phyloP scores from a whole-genome alignment of 2,329 filamentous ascomycete genomes.

The Cladobotryum mycophilum region DNA sequence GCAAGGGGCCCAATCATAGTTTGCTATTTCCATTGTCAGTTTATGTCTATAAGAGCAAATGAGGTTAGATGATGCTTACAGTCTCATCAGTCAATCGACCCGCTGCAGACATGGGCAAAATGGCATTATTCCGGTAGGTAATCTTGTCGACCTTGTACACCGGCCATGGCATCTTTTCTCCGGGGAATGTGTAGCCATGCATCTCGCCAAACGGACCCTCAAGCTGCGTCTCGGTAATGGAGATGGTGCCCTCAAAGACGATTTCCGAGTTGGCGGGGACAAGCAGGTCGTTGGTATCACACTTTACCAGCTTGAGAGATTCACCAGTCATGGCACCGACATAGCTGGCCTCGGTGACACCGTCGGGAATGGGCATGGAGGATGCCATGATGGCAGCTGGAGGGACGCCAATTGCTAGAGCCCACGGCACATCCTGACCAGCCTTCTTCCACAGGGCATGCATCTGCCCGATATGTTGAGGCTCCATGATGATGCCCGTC shows the following conservation, averaged over 20 bases:
- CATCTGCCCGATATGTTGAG: conserved; percentile 42
- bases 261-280: conserved; percentile 47
- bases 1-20: too few species aligned
- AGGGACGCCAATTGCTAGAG: conserved; percentile 41
- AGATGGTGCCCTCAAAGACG: conserved; percentile 43
- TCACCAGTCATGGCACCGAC: conserved; percentile 40
- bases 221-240: conserved; percentile 32
- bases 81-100: conserved; percentile 8
- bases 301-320: conserved; percentile 43
- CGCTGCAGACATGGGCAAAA: conserved; percentile 8
- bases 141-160: conserved; percentile 9
- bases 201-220: conserved; percentile 47
- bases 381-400: conserved; percentile 43
- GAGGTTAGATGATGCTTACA: too few species aligned
- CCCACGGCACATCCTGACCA: conserved; percentile 41
- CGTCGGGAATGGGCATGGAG: conserved; percentile 43
- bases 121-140: conserved; percentile 10
- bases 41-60: too few species aligned
- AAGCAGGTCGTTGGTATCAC: conserved; percentile 42
- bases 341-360: conserved; percentile 42
- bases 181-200: conserved; percentile 16
- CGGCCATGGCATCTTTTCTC: not conserved
- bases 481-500: conserved; percentile 34
- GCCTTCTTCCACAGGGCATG: conserved; percentile 39
- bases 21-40: too few species aligned